phyloP scores from a whole-genome alignment of 2,329 filamentous ascomycete species.

The Bipolaris sorokiniana region DNA sequence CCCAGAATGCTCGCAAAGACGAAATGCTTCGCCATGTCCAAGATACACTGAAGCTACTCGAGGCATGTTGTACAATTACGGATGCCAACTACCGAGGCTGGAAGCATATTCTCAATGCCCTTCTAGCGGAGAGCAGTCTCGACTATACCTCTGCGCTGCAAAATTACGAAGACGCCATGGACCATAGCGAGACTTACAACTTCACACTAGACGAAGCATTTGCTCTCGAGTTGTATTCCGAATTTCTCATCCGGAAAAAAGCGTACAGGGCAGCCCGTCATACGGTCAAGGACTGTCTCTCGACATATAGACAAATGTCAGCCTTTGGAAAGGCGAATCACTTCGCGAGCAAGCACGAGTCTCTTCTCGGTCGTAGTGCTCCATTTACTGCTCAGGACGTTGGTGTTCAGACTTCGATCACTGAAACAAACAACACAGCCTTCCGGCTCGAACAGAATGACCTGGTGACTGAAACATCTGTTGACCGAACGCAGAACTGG shows the following conservation, averaged over 20 bases:
- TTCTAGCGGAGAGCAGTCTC: conserved; percentile 67
- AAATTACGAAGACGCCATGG: conserved; percentile 72
- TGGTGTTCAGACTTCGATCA: conserved; percentile 72
- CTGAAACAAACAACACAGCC: conserved; percentile 52
- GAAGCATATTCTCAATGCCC: conserved; percentile 71
- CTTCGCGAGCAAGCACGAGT: conserved; percentile 71
- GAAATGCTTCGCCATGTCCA: conserved; percentile 62
- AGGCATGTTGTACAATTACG: conserved; percentile 67
- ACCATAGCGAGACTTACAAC: conserved; percentile 71
- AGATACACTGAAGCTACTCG: conserved; percentile 65
- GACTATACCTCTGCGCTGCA: conserved; percentile 63
- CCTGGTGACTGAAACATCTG: conserved; percentile 47
- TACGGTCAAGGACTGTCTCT: conserved; percentile 70
- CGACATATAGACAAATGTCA: conserved; percentile 71
- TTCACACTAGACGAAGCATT: conserved; percentile 75
- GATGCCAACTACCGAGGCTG: conserved; percentile 75
- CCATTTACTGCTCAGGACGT: conserved; percentile 66
- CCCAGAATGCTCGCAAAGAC: conserved; percentile 48
- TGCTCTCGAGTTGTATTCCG: conserved; percentile 75
- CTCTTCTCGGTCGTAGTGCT: conserved; percentile 68
- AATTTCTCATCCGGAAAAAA: conserved; percentile 69
- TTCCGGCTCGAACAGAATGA: conserved; percentile 54
- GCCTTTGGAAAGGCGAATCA: conserved; percentile 72
- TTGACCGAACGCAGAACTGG: conserved; percentile 58
- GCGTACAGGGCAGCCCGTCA: conserved; percentile 72